phyloP scores from a whole-genome alignment of 202 grass and related monocot species.

The Musa balbisiana region DNA sequence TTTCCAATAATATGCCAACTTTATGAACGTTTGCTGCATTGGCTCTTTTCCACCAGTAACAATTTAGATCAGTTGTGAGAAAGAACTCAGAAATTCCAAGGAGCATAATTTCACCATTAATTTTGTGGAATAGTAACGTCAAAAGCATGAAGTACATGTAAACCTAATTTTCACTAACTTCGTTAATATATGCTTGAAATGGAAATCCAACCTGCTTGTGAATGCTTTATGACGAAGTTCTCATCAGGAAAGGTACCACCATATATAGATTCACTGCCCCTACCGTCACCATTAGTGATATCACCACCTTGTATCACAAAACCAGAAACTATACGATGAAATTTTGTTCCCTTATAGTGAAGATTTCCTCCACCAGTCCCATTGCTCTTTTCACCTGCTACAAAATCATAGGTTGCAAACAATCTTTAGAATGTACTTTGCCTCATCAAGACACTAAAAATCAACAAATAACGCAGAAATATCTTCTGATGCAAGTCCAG shows the following conservation, averaged over 20 bases:
- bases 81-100: too few relatives aligned
- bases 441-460: neutral
- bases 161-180: neutral
- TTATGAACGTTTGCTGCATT: too few relatives aligned
- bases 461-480: neutral
- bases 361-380: constrained; percentile 56
- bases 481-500: constrained; percentile 13
- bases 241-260: constrained; percentile 77
- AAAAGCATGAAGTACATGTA: too few relatives aligned
- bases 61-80: too few relatives aligned
- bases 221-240: constrained; percentile 80
- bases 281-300: constrained; percentile 59
- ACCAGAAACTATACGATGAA: constrained; percentile 82
- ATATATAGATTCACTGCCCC: constrained; percentile 78
- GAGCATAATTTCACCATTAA: too few relatives aligned
- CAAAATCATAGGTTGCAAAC: neutral
- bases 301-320: constrained; percentile 99
- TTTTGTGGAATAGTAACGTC: too few relatives aligned
- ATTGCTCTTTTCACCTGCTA: constrained; percentile 67
- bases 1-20: too few relatives aligned
- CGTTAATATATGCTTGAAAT: neutral
- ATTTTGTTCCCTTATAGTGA: constrained; percentile 84
- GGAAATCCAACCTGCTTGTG: constrained; percentile 56
- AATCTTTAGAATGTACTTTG: neutral
- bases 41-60: too few relatives aligned